Evolutionary conservation across 208 protist species (phyloP).

Genomic region (Trypanosoma brucei): DNA sequence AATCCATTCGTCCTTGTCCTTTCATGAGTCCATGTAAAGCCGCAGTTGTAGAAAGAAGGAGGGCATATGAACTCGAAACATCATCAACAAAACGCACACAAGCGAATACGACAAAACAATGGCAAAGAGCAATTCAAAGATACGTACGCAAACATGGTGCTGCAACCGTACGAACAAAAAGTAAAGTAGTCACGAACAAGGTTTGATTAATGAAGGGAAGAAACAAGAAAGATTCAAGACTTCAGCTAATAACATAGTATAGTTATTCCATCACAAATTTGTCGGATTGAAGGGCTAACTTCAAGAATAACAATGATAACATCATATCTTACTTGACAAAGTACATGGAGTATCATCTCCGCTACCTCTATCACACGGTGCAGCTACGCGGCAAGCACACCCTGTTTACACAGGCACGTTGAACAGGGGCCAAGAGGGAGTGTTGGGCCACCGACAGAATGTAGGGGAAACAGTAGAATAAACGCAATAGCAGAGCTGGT

Average conservation of each 20-base stretch:
- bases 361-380: constrained; percentile 14
- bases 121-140: background rate
- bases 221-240: constrained; percentile 10
- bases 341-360: constrained; percentile 1
- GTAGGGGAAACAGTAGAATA: background rate
- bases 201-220: background rate
- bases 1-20: background rate
- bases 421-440: background rate
- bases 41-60: too few species aligned
- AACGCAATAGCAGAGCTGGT: too few species aligned
- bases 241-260: constrained; percentile 8
- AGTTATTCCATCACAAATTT: constrained; percentile 11
- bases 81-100: background rate
- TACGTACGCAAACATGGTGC: too few species aligned
- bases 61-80: too few species aligned
- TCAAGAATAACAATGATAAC: constrained; percentile 12
- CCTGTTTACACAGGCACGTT: constrained; percentile 24
- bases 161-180: too few species aligned
- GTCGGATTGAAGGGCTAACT: constrained; percentile 22
- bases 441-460: too few species aligned
- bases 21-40: too few species aligned
- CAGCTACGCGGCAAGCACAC: constrained; percentile 1
- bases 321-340: background rate
- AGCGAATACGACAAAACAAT: background rate
- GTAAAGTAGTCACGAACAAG: background rate